phyloP scores from a whole-genome alignment of 768 basidiomycete species.

The Clavulina sp. region DNA sequence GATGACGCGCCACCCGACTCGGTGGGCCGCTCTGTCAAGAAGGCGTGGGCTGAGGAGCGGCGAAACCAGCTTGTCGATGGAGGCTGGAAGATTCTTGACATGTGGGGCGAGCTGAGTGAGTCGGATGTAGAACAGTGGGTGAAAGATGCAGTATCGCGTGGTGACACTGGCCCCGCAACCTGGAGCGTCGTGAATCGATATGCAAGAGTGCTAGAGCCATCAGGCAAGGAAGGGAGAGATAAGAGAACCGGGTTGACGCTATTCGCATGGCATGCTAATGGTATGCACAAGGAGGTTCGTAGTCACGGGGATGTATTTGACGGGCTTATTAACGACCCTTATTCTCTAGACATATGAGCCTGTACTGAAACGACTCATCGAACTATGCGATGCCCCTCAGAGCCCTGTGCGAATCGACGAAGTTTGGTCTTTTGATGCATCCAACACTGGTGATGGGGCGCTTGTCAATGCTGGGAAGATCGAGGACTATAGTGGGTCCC shows the following conservation, averaged over 20 bases:
- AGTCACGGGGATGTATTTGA: too few relatives aligned
- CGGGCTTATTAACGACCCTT: not conserved
- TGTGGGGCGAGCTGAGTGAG: too few relatives aligned
- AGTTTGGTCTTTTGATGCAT: conserved; percentile 69
- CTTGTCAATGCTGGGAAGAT: conserved; percentile 43
- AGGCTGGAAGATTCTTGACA: not conserved
- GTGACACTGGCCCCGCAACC: not conserved
- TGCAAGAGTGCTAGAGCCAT: not conserved
- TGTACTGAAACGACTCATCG: conserved; percentile 34
- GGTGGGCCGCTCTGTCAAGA: not conserved
- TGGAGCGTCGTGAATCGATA: conserved; percentile 1
- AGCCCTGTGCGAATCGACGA: conserved; percentile 34
- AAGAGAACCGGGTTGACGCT: not conserved
- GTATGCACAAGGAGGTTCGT: conserved; percentile 70
- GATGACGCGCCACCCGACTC: not conserved
- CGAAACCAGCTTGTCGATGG: not conserved
- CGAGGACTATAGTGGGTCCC: conserved; percentile 41
- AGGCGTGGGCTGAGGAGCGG: not conserved
- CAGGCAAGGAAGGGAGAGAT: too few relatives aligned
- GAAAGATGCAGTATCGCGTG: too few relatives aligned
- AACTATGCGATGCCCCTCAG: conserved; percentile 18
- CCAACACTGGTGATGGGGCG: conserved; percentile 74
- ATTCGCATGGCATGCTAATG: conserved; percentile 47
- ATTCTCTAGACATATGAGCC: conserved; percentile 60
- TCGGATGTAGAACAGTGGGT: too few relatives aligned